Percentiles rank a stretch among this genome's conserved stretches.
Evolutionary conservation across 176 grass and related monocot species (phyloP).

Genomic region (Poa annua): DNA sequence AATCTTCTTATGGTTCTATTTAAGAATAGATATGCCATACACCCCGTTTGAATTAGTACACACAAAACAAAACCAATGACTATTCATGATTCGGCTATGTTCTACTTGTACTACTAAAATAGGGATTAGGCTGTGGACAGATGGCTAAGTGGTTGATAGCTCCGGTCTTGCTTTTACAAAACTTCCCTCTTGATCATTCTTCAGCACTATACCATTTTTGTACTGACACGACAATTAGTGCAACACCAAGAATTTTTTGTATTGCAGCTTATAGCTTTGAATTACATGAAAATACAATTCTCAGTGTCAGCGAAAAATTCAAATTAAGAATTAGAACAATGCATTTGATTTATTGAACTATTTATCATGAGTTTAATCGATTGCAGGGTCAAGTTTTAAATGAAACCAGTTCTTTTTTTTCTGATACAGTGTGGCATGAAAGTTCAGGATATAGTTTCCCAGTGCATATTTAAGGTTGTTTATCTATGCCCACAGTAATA

Average conservation of each 20-base stretch:
- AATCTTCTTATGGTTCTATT: no score
- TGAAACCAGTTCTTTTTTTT: background rate
- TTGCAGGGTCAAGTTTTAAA: background rate
- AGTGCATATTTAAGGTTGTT: background rate
- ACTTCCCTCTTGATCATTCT: background rate
- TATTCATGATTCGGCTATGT: no score
- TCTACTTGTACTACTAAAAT: no score
- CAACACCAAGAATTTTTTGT: background rate
- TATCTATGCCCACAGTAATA: background rate
- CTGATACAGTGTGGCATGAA: background rate
- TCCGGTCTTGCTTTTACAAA: no score
- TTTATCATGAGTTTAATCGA: background rate
- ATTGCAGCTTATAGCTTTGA: background rate
- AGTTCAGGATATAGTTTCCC: background rate
- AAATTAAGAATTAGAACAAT: background rate
- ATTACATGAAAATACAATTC: background rate
- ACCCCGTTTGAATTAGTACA: no score
- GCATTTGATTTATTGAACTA: background rate
- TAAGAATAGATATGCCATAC: no score
- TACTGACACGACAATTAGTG: background rate
- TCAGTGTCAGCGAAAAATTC: background rate
- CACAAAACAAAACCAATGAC: no score
- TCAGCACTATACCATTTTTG: background rate
- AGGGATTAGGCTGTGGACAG: no score
- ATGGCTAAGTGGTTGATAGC: no score